Percentiles rank a stretch among this genome's conserved stretches.
Conservation (phyloP, 352 stramenopile genomes). For the Phytophthora citrophthora region DNA sequence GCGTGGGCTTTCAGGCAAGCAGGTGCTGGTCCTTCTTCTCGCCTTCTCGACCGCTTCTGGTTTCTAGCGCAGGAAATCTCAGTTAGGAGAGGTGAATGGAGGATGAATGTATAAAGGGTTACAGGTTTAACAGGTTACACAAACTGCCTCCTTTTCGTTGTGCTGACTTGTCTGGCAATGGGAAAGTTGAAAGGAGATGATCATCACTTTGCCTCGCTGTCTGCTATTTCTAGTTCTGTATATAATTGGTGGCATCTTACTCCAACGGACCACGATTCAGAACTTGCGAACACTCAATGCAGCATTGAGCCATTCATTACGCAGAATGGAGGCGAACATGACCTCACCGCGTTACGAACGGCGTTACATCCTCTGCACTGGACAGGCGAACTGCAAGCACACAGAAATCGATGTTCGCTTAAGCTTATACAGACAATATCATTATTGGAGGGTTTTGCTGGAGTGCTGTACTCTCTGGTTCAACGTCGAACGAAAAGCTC, state of each 20-base stretch:
- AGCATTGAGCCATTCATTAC: conserved; percentile 12
- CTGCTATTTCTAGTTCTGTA: too few species aligned
- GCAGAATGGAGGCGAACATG: conserved; percentile 13
- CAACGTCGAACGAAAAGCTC: too few species aligned
- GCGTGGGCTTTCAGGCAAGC: not conserved
- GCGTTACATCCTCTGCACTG: not conserved
- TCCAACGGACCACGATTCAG: not conserved
- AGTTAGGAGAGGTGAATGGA: conserved; percentile 3
- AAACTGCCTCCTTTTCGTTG: not conserved
- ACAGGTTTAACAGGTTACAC: conserved; percentile 11
- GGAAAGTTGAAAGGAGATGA: not conserved
- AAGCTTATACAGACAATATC: not conserved
- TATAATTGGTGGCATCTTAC: not conserved
- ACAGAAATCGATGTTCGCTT: conserved; percentile 1
- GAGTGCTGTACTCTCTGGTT: not conserved
- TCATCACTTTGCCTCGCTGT: too few species aligned
- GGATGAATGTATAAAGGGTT: not conserved
- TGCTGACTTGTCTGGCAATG: not conserved
- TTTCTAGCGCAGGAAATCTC: conserved; percentile 31
- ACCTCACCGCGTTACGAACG: conserved; percentile 27
- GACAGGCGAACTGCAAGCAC: not conserved
- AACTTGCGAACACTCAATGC: not conserved
- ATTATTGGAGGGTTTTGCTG: not conserved
- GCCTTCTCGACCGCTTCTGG: conserved; percentile 24
- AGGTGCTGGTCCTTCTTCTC: conserved; percentile 22